Conservation (phyloP, 306 rosid species). For the Cucumis sativus region DNA sequence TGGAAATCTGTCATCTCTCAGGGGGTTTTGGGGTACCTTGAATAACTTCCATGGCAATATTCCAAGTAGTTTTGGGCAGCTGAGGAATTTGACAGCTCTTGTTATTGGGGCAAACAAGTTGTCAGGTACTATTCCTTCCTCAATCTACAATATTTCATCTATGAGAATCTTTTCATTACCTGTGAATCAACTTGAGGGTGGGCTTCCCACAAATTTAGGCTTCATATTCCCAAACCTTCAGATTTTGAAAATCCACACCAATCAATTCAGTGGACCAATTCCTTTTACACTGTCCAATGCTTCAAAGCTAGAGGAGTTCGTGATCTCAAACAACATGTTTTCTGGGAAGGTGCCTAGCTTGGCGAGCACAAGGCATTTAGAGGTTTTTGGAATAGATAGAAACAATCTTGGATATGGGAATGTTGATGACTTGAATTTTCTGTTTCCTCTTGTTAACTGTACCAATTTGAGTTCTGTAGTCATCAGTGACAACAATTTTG, state of each 20-base stretch:
- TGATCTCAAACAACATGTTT: neutral
- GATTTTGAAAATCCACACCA: neutral
- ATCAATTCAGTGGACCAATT: slow-evolving; percentile 13
- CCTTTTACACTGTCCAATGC: slow-evolving; percentile 15
- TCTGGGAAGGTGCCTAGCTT: slow-evolving; percentile 18
- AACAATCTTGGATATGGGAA: slow-evolving; percentile 13
- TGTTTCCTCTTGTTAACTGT: slow-evolving; percentile 12
- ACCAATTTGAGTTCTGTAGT: neutral
- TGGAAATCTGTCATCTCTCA: slow-evolving; percentile 16
- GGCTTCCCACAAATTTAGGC: slow-evolving; percentile 15
- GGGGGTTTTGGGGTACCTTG: neutral
- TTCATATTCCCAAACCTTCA: slow-evolving; percentile 12
- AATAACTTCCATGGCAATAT: slow-evolving; percentile 16
- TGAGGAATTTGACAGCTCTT: neutral
- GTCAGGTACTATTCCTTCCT: slow-evolving; percentile 16
- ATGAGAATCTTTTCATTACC: neutral
- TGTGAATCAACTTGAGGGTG: slow-evolving; percentile 12
- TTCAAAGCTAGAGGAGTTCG: neutral
- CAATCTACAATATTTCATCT: slow-evolving; percentile 16
- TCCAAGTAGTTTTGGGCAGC: slow-evolving; percentile 13
- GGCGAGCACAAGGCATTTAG: neutral
- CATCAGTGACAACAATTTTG: slow-evolving; percentile 14
- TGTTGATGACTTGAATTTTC: slow-evolving; percentile 14
- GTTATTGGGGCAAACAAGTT: neutral
- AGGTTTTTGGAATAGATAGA: neutral